Conservation (phyloP, 192 early-diverging fungal species). For the Coemansia sp. region DNA sequence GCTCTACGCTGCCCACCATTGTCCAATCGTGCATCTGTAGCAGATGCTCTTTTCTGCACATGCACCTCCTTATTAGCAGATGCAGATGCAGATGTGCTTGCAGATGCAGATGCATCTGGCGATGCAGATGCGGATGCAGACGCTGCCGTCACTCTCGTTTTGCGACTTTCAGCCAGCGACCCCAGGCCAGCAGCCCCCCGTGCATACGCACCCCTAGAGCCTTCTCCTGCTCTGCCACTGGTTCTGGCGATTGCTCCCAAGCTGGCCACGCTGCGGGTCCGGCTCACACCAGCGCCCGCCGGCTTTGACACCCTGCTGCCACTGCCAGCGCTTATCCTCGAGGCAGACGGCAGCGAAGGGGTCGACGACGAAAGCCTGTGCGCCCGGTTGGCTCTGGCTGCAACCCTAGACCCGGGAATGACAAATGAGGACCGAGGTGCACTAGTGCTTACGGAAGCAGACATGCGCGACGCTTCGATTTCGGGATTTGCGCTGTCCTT, state of each 20-base stretch:
- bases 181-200: not conserved
- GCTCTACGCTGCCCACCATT: not conserved
- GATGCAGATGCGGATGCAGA: not conserved
- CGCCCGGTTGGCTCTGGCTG: not conserved
- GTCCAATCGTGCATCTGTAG: not conserved
- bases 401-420: not conserved
- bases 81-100: not conserved
- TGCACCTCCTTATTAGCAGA: not conserved
- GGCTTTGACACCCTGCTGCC: not conserved
- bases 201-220: not conserved
- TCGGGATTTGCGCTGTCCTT: not conserved
- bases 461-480: not conserved
- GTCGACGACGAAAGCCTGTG: not conserved
- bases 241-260: not conserved
- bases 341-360: not conserved
- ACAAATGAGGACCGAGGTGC: not conserved
- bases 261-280: not conserved
- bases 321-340: not conserved
- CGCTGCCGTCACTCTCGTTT: too few relatives aligned
- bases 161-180: not conserved
- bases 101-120: not conserved
- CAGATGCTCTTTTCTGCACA: constrained; percentile 3
- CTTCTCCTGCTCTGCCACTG: not conserved
- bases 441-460: constrained; percentile 5
- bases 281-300: not conserved